Evolutionary conservation across 371 early-diverging fungal species (phyloP).

Genomic region (Antonospora locustae): DNA sequence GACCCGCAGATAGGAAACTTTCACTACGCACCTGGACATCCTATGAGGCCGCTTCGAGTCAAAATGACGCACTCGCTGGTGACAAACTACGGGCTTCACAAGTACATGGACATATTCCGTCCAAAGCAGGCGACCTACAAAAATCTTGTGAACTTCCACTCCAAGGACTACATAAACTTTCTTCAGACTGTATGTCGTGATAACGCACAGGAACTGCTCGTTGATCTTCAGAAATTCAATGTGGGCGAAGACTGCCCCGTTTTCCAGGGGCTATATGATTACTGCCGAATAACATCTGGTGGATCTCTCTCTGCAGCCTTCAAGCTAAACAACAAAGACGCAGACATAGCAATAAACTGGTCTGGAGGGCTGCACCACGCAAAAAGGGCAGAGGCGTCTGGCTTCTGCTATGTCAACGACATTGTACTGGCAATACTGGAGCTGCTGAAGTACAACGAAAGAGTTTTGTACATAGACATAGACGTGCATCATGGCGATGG

Average conservation of each 20-base stretch:
- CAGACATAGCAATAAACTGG: constrained; percentile 93
- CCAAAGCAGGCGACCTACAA: constrained; percentile 69
- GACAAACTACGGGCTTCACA: constrained; percentile 49
- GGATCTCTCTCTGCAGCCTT: constrained; percentile 60
- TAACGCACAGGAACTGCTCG: constrained; percentile 64
- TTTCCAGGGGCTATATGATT: constrained; percentile 58
- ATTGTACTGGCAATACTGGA: constrained; percentile 87
- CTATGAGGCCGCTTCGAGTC: constrained; percentile 55
- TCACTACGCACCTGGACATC: constrained; percentile 54
- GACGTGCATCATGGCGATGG: constrained; percentile 99
- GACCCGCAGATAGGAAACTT: constrained; percentile 51
- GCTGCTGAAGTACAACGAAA: constrained; percentile 71
- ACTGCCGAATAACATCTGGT: constrained; percentile 46
- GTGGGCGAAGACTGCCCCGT: constrained; percentile 61
- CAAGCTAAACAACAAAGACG: constrained; percentile 68
- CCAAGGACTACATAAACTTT: constrained; percentile 95
- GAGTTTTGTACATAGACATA: constrained; percentile 94
- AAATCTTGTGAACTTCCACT: constrained; percentile 93
- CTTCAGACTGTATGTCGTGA: constrained; percentile 78
- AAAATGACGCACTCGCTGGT: constrained; percentile 54
- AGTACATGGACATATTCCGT: constrained; percentile 55
- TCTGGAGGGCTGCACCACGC: constrained; percentile 95
- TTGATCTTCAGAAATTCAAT: constrained; percentile 67
- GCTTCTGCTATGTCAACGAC: constrained; percentile 98
- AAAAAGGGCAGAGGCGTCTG: constrained; percentile 79